Conservation (phyloP, 1,139 yeast genomes). For the Blastobotrys proliferans region DNA sequence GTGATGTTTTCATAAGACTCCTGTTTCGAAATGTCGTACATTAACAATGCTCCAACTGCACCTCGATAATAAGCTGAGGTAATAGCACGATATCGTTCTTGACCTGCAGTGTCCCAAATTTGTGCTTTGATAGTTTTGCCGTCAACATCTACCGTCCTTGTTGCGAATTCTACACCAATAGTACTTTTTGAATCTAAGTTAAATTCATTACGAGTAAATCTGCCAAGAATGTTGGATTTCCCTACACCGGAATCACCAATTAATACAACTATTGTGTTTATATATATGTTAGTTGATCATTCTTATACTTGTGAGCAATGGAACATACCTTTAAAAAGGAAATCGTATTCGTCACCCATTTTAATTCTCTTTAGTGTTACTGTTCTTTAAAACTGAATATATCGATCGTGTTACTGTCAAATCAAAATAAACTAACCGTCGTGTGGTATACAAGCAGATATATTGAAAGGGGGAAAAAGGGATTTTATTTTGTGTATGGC, state of each 20-base stretch:
- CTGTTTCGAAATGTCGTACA: slow-evolving; percentile 91
- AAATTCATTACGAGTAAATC: slow-evolving; percentile 94
- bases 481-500: too few species aligned
- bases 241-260: slow-evolving; percentile 99
- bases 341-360: slow-evolving; percentile 79
- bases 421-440: too few species aligned
- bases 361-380: background rate
- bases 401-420: too few species aligned
- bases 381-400: too few species aligned
- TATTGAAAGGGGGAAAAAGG: too few species aligned
- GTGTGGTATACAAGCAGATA: too few species aligned
- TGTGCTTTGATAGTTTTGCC: slow-evolving; percentile 96
- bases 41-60: slow-evolving; percentile 95
- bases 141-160: slow-evolving; percentile 90
- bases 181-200: slow-evolving; percentile 92
- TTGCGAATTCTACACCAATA: slow-evolving; percentile 97
- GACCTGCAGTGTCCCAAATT: slow-evolving; percentile 99
- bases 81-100: slow-evolving; percentile 96
- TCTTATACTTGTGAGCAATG: background rate
- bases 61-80: slow-evolving; percentile 97
- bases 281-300: slow-evolving; percentile 7
- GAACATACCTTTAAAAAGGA: slow-evolving; percentile 69
- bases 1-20: slow-evolving; percentile 90
- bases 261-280: slow-evolving; percentile 59
- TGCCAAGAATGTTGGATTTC: slow-evolving; percentile 84